Evolutionary conservation across 192 early-diverging fungal species (phyloP), one percentile per base, ranked within the genome.

Genomic region (Allomyces javanicus): DNA sequence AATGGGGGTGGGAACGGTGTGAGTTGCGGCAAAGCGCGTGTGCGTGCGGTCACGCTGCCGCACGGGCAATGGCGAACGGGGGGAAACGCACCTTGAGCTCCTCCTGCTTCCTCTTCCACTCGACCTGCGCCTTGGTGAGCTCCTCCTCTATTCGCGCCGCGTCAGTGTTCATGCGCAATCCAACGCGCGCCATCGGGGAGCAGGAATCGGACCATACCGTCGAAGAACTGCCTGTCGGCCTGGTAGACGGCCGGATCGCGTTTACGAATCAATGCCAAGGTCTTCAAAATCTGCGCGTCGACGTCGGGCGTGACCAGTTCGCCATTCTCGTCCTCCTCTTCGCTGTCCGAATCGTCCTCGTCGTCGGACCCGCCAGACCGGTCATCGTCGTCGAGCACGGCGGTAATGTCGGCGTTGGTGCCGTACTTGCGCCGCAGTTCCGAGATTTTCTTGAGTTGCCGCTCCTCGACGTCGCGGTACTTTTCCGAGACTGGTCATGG

Each of bases 241-340:
- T 96, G 84, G 72, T 98, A 98, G 0, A 98, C 86, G 69, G 82
- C 78, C 27, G 85, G 83, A 66, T 92, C 85, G 61, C 87, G 85
- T 19, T 78, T 72, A 3, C 84, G 81, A 63, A 98, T 88, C 25
- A 87, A 76, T 0, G 83, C 82, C 67, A 96, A 89, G 1, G 95
- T 93, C 66, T 87, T 87, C 82, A 98, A 81, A 65, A 98, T 96
- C 73, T 95, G 89, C 9, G 84, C 87, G 67, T 98, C 93, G 10
- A 96, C 72, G 27, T 87, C 90, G 9, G 93, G 90, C 7, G 93
- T 93, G 10, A 93, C 76, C 24, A 96, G 78, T 66, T 84, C 85
- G 40, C 85, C 90, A 62, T 77, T 74, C 67, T 88, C 86, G 71
- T 92, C 90, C 68, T 91, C 89, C 25, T 86, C 86, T 25, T 83